phyloP scores from a whole-genome alignment of 306 rosid genomes.

The Leucaena leucocephala region DNA sequence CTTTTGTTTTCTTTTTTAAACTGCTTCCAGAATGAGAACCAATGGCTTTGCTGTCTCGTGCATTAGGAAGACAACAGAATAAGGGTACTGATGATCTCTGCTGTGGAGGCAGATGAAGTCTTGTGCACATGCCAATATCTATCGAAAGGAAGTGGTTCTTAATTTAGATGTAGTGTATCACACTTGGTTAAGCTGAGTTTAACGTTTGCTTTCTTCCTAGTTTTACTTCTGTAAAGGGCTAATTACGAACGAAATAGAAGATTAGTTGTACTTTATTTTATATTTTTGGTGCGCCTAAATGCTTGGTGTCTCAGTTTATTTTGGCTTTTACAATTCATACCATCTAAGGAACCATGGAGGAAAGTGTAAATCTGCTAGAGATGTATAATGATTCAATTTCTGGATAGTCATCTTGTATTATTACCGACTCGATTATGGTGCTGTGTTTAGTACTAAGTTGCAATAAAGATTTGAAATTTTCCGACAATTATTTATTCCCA shows the following conservation, averaged over 20 bases:
- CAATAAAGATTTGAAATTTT: no score
- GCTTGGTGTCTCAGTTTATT: neutral
- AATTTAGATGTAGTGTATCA: neutral
- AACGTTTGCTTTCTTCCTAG: neutral
- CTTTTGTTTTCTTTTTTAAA: neutral
- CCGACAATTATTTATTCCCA: neutral
- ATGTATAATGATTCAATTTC: neutral
- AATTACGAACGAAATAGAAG: neutral
- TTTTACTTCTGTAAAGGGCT: neutral
- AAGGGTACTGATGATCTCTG: neutral
- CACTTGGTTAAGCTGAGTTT: neutral
- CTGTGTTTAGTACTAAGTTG: no score
- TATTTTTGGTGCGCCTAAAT: neutral
- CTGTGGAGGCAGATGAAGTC: neutral
- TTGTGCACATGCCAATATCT: neutral
- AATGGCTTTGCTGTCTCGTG: constrained; percentile 27
- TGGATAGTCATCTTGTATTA: neutral
- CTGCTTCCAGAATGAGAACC: constrained; percentile 42
- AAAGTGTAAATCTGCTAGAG: neutral
- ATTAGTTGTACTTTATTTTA: neutral
- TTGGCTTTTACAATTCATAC: neutral
- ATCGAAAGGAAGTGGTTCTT: neutral
- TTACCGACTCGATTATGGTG: neutral
- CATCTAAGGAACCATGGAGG: neutral
- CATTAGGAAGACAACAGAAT: constrained; percentile 15